Percentiles rank a stretch among this genome's conserved stretches.
phyloP scores from a whole-genome alignment of 768 basidiomycete species.

The Rhizopogon vesiculosus region DNA sequence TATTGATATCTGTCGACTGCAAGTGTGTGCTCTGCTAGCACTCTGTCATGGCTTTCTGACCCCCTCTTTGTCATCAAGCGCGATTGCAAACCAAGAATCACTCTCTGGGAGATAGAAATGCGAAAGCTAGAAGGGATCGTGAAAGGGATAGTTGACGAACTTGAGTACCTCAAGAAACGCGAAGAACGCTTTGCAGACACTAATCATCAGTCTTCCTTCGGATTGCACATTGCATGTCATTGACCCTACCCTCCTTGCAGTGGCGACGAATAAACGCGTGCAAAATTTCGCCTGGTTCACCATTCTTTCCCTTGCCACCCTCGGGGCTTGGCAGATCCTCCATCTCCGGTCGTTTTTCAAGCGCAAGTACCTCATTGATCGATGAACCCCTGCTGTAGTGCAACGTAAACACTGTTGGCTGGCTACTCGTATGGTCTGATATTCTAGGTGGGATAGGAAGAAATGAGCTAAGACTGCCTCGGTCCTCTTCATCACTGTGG shows the following conservation, averaged over 20 bases:
- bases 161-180: no score
- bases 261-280: constrained; percentile 87
- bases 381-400: constrained; percentile 8
- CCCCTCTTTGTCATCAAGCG: no score
- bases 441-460: background rate
- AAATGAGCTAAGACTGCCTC: no score
- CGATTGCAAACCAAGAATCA: no score
- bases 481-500: no score
- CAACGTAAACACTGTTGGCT: background rate
- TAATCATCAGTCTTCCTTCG: constrained; percentile 43
- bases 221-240: background rate
- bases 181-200: no score
- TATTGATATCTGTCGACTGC: no score
- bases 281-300: constrained; percentile 93
- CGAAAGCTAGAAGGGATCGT: no score
- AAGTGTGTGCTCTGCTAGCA: no score
- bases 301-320: constrained; percentile 64
- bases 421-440: constrained; percentile 16
- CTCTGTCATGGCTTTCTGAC: no score
- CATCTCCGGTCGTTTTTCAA: constrained; percentile 96
- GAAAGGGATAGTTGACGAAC: no score
- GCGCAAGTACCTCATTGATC: constrained; percentile 91
- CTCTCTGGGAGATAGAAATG: no score
- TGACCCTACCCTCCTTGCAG: constrained; percentile 34
- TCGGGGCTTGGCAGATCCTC: constrained; percentile 94